Conservation (phyloP, 225 moss, liverwort and hornwort genomes). For the Lunularia cruciata region DNA sequence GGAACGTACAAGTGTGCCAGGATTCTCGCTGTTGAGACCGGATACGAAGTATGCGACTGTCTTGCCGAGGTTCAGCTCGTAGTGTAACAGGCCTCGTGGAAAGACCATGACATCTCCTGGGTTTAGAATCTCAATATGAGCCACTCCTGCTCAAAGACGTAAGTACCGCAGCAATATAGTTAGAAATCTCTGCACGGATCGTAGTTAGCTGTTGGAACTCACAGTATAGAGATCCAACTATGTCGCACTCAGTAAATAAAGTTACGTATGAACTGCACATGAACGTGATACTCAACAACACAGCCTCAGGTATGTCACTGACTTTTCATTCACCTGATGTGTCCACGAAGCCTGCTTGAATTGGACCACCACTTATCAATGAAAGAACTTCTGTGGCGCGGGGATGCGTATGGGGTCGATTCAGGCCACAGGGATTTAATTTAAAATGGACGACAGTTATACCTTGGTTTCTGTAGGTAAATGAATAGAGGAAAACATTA, state of each 20-base stretch:
- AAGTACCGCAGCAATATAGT: too few species aligned
- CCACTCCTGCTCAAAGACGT: too few species aligned
- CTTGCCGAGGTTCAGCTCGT: slow-evolving; percentile 18
- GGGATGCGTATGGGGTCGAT: slow-evolving; percentile 19
- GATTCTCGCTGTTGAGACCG: slow-evolving; percentile 17
- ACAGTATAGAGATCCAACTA: too few species aligned
- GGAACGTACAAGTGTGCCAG: slow-evolving; percentile 14
- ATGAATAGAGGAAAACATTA: too few species aligned
- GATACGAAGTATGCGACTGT: not conserved
- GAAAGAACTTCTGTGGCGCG: slow-evolving; percentile 20
- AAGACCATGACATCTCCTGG: slow-evolving; percentile 24
- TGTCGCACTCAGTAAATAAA: too few species aligned
- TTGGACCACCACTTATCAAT: slow-evolving; percentile 15
- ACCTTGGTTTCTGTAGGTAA: too few species aligned
- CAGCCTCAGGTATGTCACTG: too few species aligned
- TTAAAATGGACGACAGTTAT: slow-evolving; percentile 18
- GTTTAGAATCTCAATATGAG: slow-evolving; percentile 20
- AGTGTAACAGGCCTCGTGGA: slow-evolving; percentile 18
- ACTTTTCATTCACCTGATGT: slow-evolving; percentile 7
- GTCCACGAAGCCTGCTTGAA: slow-evolving; percentile 24
- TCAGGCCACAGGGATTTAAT: slow-evolving; percentile 12
- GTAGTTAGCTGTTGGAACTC: too few species aligned
- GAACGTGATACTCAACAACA: too few species aligned
- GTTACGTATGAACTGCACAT: too few species aligned
- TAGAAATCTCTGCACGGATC: too few species aligned